Conservation (phyloP, 345 rosid species). For the Carallia brachiata region DNA sequence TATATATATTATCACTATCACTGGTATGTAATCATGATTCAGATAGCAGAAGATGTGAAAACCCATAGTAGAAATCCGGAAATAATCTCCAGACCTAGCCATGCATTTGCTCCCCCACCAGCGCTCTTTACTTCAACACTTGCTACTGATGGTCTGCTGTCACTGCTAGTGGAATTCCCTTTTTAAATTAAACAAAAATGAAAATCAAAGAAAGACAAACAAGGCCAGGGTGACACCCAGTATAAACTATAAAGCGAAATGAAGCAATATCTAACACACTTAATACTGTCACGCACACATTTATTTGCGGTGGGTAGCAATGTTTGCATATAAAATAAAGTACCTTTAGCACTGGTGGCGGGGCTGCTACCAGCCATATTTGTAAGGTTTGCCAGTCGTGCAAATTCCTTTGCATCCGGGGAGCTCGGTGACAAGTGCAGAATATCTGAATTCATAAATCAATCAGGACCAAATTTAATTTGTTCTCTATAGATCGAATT, state of each 20-base stretch:
- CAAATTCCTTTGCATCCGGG: constrained; percentile 56
- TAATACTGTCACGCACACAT: too few relatives aligned
- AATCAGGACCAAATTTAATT: not conserved
- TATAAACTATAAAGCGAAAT: too few relatives aligned
- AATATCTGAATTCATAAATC: constrained; percentile 37
- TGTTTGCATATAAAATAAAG: too few relatives aligned
- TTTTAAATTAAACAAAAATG: not conserved
- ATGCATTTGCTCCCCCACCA: constrained; percentile 30
- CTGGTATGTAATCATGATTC: too few relatives aligned
- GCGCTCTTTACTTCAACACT: constrained; percentile 35
- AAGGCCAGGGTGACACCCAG: not conserved
- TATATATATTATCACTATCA: not conserved
- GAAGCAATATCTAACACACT: too few relatives aligned
- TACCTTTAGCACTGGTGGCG: constrained; percentile 40
- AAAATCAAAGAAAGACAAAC: not conserved
- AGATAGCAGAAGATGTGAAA: constrained; percentile 3
- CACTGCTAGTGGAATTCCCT: constrained; percentile 15
- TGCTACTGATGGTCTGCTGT: not conserved
- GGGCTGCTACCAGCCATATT: constrained; percentile 20
- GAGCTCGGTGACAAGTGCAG: constrained; percentile 65
- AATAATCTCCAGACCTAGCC: constrained; percentile 37
- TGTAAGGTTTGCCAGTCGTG: constrained; percentile 46
- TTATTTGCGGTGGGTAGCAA: too few relatives aligned
- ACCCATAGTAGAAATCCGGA: constrained; percentile 18
- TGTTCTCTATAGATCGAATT: too few relatives aligned